A percentile compares a stretch with the other conserved stretches of the same genome.
These are phyloP conservation scores for Podosphaera xanthii DNA, from an alignment of 2,329 filamentous ascomycete genomes.

Conservation along the genomic window DNA sequence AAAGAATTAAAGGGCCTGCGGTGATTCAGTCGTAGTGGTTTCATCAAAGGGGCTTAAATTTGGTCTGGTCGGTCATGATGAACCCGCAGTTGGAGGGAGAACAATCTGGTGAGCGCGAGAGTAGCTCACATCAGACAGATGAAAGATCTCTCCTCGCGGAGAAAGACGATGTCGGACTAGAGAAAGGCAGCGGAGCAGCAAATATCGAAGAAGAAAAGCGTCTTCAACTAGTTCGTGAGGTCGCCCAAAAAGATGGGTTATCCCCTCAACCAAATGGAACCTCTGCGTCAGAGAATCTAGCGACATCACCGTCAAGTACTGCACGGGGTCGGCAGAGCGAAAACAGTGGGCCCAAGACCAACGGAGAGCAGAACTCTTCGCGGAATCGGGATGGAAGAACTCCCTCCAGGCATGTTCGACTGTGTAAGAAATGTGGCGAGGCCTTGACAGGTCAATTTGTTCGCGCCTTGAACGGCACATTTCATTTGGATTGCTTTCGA, in stretches of 20 bases:
- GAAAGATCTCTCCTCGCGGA: conserved; percentile 6
- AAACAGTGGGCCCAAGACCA: conserved; percentile 15
- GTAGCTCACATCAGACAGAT: conserved; percentile 5
- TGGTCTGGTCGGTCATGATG: conserved; percentile 9
- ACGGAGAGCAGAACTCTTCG: conserved; percentile 34
- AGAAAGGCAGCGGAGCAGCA: conserved; percentile 3
- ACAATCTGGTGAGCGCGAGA: conserved; percentile 14
- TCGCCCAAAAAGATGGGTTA: conserved; percentile 5
- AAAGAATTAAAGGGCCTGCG: background rate
- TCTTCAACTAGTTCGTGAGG: conserved; percentile 9
- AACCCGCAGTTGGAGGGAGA: conserved; percentile 18
- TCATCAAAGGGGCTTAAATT: background rate
- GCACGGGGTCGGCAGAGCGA: conserved; percentile 11
- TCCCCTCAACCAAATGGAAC: conserved; percentile 12
- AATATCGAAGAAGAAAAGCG: conserved; percentile 7
- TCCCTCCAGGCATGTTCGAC: conserved; percentile 35
- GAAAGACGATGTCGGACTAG: conserved; percentile 5
- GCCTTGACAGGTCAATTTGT: conserved; percentile 88
- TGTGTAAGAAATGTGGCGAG: conserved; percentile 74
- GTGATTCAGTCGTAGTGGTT: background rate
- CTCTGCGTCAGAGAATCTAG: conserved; percentile 10
- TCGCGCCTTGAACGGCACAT: conserved; percentile 76
- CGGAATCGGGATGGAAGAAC: conserved; percentile 29
- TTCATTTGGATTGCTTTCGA: conserved; percentile 93
- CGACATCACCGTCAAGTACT: conserved; percentile 11